Base-by-base conservation (phyloP, 148 eudicot species). In the Camellia sinensis region DNA sequence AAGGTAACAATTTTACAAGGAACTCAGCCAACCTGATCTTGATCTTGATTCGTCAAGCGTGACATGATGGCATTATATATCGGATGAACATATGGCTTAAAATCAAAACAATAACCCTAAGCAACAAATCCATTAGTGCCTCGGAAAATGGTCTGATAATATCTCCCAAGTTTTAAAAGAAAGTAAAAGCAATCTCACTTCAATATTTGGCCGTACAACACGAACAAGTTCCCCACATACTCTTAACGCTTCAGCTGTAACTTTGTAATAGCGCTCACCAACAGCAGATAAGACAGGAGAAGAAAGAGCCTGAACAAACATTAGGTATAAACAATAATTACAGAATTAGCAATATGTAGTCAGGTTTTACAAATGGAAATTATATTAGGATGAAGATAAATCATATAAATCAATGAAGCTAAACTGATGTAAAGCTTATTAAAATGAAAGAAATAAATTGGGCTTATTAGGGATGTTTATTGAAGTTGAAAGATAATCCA, bases 171-270 rank as follows among this genome's bases (percentile, higher is more conserved):
- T 22, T 29, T 44, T 4, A 60, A n/a, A 53, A 72, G 21, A 72
- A 41, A 77, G 71, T 19, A 80, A 69, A 73, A 21, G 50, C 9
- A 48, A 79, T 40, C 83, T 80, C 50, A 97, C 99, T 92, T 97
- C 90, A 81, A 90, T 66, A 82, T 89, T 86, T 46, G 99, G 99
- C 37, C 98, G 95, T 83, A 97, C 84, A 77, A 97, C 94, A 65
- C 97, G 94, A 84, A 94, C 96, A 80, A 97, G 95, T 87, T 94
- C 98, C 80, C 99, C 99, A 64, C 99, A 97, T 40, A 91, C 99
- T 89, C 99, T 89, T 81, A 97, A 82, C 70, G 98, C 99, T 81
- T 97, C 99, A 44, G 99, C 94, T 54, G 97, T 97, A 77, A 97
- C 99, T 82, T 97, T 97, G 85, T 97, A 97, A 86, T 97, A 97